Percentiles rank a stretch among this genome's conserved stretches.
phyloP scores from a whole-genome alignment of 192 early-diverging fungal genomes.

The Coemansia sp. region DNA sequence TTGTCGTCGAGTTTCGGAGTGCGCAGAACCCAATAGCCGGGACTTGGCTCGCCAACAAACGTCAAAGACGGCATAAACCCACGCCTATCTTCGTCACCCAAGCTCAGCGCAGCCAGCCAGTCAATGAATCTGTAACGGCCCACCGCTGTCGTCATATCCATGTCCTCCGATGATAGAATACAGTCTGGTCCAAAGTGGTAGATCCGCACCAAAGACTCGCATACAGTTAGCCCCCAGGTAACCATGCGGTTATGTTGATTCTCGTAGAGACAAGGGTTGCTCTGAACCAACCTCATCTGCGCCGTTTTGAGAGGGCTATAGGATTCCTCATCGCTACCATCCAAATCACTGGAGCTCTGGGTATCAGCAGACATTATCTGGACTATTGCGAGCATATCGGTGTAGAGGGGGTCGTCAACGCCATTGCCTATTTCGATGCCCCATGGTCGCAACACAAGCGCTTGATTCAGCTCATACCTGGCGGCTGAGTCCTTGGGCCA shows the following conservation, averaged over 20 bases:
- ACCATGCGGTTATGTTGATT: not conserved
- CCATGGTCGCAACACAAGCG: not conserved
- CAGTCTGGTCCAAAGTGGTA: slow-evolving; percentile 1
- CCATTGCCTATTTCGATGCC: not conserved
- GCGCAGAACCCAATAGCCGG: not conserved
- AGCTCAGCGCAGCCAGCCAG: not conserved
- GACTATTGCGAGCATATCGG: not conserved
- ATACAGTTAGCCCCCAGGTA: not conserved
- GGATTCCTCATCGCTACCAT: too few species aligned
- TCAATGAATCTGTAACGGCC: not conserved
- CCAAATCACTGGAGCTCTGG: too few species aligned
- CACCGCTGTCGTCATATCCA: not conserved
- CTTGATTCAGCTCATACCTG: not conserved
- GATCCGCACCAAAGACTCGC: not conserved
- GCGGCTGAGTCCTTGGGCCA: not conserved
- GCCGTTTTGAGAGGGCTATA: too few species aligned
- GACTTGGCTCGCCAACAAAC: not conserved
- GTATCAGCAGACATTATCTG: too few species aligned
- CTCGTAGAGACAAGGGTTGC: not conserved
- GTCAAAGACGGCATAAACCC: not conserved
- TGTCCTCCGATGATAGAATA: not conserved
- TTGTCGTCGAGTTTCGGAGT: not conserved
- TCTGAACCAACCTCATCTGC: not conserved
- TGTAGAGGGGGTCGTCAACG: not conserved
- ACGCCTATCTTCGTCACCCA: not conserved